phyloP scores from a whole-genome alignment of 768 basidiomycete species.

The Amanita phalloides region DNA sequence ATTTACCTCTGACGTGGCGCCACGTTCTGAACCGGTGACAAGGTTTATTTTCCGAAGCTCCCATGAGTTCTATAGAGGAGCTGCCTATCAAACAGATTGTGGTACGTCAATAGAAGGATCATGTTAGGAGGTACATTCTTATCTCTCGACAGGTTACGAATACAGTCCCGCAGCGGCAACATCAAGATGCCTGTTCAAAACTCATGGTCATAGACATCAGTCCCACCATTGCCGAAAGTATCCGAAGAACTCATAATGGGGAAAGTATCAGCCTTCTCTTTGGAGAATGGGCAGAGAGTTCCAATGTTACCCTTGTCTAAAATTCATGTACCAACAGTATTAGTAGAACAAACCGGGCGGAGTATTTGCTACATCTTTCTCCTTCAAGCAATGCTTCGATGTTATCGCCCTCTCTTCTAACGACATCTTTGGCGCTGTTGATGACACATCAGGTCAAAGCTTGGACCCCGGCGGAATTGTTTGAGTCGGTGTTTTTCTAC shows the following conservation, averaged over 20 bases:
- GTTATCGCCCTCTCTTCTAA: conserved; percentile 56
- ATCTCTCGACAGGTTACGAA: conserved; percentile 67
- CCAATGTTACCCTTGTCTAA: conserved; percentile 28
- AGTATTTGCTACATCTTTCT: conserved; percentile 56
- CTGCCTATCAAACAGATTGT: conserved; percentile 81
- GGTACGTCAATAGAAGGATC: conserved; percentile 31
- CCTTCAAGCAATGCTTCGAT: conserved; percentile 45
- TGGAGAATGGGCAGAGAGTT: conserved; percentile 65
- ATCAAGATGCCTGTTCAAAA: conserved; percentile 55
- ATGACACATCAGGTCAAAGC: conserved; percentile 21
- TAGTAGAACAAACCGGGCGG: conserved; percentile 20
- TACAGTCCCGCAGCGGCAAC: conserved; percentile 77
- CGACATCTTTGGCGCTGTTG: conserved; percentile 32
- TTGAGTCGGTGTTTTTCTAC: too few relatives aligned
- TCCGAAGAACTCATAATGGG: conserved; percentile 89
- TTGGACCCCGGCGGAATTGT: too few relatives aligned
- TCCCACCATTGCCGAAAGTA: conserved; percentile 90
- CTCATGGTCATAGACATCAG: conserved; percentile 86
- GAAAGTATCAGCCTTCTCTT: conserved; percentile 87
- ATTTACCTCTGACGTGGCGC: conserved; percentile 7
- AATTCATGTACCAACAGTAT: conserved; percentile 14
- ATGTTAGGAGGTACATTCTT: not conserved
- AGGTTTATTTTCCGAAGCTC: conserved; percentile 76
- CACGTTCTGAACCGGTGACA: not conserved
- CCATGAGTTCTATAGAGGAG: conserved; percentile 53